Conservation (phyloP, 2,329 filamentous ascomycete genomes). For the Sphaceloma murrayae region DNA sequence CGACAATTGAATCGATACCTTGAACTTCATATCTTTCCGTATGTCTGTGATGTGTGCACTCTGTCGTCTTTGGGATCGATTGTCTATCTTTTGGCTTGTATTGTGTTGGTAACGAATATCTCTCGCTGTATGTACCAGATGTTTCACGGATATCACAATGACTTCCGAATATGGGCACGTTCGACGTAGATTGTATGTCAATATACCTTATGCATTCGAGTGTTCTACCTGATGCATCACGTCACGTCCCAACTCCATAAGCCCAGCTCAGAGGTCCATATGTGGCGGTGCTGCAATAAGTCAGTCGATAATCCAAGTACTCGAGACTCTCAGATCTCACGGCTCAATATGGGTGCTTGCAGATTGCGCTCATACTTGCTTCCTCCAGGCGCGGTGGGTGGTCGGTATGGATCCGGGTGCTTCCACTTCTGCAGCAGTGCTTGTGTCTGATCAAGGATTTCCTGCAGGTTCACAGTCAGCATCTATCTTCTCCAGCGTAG, state of each 20-base stretch:
- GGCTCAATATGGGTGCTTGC: constrained; percentile 65
- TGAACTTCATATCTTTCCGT: too few relatives aligned
- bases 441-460: constrained; percentile 77
- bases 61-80: too few relatives aligned
- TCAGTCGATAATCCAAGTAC: constrained; percentile 8
- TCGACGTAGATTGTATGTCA: too few relatives aligned
- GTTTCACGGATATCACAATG: too few relatives aligned
- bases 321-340: constrained; percentile 46
- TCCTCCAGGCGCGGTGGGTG: constrained; percentile 86
- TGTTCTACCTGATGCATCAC: constrained; percentile 18
- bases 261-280: constrained; percentile 34
- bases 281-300: constrained; percentile 39
- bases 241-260: background rate
- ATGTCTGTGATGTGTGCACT: too few relatives aligned
- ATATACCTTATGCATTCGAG: constrained; percentile 7
- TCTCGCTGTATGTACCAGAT: too few relatives aligned
- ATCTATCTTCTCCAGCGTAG: background rate
- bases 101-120: too few relatives aligned
- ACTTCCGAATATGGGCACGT: too few relatives aligned
- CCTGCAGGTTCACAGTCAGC: constrained; percentile 41
- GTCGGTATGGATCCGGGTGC: constrained; percentile 86
- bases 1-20: constrained; percentile 15
- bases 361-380: constrained; percentile 96
- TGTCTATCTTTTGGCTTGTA: background rate
- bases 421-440: constrained; percentile 87